A percentile compares a stretch with the other conserved stretches of the same genome.
phyloP scores from a whole-genome alignment of 371 early-diverging fungal species.

The Funneliformis caledonium region DNA sequence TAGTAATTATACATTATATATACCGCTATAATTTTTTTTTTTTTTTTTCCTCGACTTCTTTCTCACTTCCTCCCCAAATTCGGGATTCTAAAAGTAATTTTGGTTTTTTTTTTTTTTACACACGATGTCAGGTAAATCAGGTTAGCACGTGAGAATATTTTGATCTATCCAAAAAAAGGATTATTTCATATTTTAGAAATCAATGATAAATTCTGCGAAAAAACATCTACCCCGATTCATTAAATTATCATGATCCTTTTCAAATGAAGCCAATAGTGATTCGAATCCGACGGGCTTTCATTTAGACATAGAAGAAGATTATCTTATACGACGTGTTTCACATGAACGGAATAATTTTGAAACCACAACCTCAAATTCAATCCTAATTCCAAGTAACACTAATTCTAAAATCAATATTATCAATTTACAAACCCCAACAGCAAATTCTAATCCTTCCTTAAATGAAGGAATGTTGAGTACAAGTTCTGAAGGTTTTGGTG shows the following conservation, averaged over 20 bases:
- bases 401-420: neutral
- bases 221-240: too few species aligned
- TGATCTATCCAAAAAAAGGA: neutral
- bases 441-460: neutral
- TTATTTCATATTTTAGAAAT: neutral
- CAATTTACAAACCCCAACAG: neutral
- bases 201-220: too few species aligned
- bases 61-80: too few species aligned
- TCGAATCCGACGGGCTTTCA: neutral
- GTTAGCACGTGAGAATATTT: neutral
- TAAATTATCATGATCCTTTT: neutral
- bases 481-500: constrained; percentile 7
- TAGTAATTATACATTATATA: too few species aligned
- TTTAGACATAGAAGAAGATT: neutral
- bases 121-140: neutral
- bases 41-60: too few species aligned
- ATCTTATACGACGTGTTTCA: neutral
- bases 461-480: neutral
- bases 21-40: too few species aligned
- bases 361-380: neutral
- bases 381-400: neutral
- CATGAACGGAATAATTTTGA: neutral
- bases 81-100: too few species aligned
- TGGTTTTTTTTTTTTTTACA: too few species aligned
- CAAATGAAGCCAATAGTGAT: neutral